These are phyloP conservation scores for Oidium heveae DNA, from an alignment of 2,329 filamentous ascomycete species.

Conservation along the genomic window DNA sequence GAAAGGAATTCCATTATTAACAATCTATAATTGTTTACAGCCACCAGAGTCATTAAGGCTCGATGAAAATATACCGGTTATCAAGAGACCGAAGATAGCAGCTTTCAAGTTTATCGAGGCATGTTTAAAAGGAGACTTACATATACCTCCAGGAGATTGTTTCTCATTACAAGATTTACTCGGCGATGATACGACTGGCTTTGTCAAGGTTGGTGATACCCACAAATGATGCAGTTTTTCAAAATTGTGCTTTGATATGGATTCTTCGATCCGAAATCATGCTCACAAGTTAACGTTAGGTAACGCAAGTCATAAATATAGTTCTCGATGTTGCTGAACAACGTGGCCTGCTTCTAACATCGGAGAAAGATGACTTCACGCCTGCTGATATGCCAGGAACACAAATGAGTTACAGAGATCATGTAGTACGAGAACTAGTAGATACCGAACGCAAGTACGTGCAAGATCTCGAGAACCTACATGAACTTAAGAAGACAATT, in stretches of 20 bases:
- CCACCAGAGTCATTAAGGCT: constrained; percentile 43
- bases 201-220: constrained; percentile 48
- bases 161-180: constrained; percentile 85
- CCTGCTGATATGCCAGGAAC: constrained; percentile 25
- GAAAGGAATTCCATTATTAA: constrained; percentile 59
- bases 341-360: constrained; percentile 44
- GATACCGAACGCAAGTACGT: constrained; percentile 95
- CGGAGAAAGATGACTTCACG: constrained; percentile 24
- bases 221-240: background rate
- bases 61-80: constrained; percentile 36
- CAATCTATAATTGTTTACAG: constrained; percentile 67
- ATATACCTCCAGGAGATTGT: constrained; percentile 55
- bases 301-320: constrained; percentile 74
- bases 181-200: constrained; percentile 84
- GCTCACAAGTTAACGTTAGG: constrained; percentile 20
- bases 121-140: constrained; percentile 51
- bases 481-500: constrained; percentile 71
- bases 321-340: constrained; percentile 71
- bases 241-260: background rate
- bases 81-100: constrained; percentile 62
- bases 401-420: constrained; percentile 50
- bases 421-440: constrained; percentile 76
- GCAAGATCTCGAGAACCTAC: constrained; percentile 81
- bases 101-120: constrained; percentile 84
- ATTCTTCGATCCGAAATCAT: background rate